Percentiles rank a stretch among this genome's conserved stretches.
These are phyloP conservation scores for Cucumis hystrix DNA, from an alignment of 306 rosid genomes.

Conservation along the genomic window DNA sequence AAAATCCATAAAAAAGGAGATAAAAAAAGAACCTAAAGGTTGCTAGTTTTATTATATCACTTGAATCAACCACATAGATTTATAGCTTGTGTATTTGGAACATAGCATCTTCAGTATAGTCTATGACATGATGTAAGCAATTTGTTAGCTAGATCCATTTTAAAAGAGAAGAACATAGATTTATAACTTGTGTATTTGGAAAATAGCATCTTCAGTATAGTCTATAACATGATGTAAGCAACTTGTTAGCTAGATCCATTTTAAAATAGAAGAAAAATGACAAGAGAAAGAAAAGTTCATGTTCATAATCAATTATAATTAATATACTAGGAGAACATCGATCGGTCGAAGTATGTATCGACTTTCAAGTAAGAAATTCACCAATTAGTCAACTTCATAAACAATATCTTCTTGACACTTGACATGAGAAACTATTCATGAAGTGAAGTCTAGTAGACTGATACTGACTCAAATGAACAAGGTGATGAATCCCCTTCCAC, in stretches of 20 bases:
- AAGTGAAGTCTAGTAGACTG: neutral
- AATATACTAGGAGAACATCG: neutral
- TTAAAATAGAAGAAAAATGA: neutral
- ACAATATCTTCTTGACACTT: neutral
- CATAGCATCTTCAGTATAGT: conserved; percentile 99
- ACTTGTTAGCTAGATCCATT: no score
- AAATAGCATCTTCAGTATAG: no score
- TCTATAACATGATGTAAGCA: no score
- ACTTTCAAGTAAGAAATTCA: neutral
- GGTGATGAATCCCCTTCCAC: no score
- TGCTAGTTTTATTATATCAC: conserved; percentile 75
- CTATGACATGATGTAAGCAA: conserved; percentile 32
- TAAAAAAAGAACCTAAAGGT: conserved; percentile 62
- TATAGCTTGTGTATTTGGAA: conserved; percentile 98
- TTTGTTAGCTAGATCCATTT: neutral
- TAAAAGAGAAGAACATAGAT: no score
- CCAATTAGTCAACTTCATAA: neutral
- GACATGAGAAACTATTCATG: neutral
- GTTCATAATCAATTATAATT: neutral
- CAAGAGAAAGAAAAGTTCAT: neutral
- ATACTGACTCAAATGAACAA: neutral
- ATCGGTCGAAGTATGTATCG: neutral
- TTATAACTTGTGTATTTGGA: no score
- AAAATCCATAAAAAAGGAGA: neutral
- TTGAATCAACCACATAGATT: conserved; percentile 89